Evolutionary conservation across 805 yeast species (phyloP), one percentile per base, ranked within the genome.

Genomic region (Metschnikowia cerradonensis): DNA sequence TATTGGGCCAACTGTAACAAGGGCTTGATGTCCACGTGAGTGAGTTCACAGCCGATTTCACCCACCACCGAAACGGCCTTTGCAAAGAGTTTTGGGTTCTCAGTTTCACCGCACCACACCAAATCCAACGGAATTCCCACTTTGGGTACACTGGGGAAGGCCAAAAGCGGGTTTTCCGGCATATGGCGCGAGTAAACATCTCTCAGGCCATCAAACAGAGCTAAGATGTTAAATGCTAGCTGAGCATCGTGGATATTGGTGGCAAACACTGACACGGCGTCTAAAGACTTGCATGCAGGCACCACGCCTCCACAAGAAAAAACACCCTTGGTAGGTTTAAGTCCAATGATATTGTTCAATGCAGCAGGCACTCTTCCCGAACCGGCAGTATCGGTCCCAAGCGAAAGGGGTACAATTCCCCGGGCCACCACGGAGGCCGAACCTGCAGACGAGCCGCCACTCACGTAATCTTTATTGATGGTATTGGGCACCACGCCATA

Each of bases 371-470:
- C 99, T 63, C 99, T 81, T 39, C 97, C 97, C 5, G 96, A 89
- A 20, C 99, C 99, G 8, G 99, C 99, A 35, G 99, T 92, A 66
- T 92, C 99, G 5, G 98, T 94, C 35, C 97, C 97, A 59, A 92
- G 75, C 1, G 97, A 79, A 45, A 92, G 62, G 33, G 98, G 97
- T 15, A 89, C 97, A 44, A 84, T 75, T 52, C 98, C 98, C 58
- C 90, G 79, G 19, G 90, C 92, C 17, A 90, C 97, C 20, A 85
- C 91, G 13, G 85, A 83, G 5, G 96, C 95, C n/a, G 96, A 89
- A 11, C 99, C 99, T 0, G 97, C 90, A 36, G 95, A 86, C 1
- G 97, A 90, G 31, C 99, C 99, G 47, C 99, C 99, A 50, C 90
- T 81, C 15, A 92, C 97, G 64, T 90, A 90, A 44, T 82, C 75